Base-by-base conservation (phyloP, 140 eudicot species). In the Ambrosia hybrid region DNA sequence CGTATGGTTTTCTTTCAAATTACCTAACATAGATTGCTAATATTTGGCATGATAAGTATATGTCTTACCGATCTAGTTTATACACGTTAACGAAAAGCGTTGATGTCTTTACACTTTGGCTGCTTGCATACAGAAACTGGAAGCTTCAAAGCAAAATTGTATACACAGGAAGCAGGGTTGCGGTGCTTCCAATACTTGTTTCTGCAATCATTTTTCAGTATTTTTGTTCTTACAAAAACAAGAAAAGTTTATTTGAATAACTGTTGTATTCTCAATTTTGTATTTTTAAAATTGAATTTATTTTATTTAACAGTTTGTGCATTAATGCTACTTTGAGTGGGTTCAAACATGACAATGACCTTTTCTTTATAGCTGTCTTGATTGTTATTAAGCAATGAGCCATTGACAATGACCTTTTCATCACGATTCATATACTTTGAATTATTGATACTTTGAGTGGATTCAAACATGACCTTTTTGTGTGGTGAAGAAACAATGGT, bases 151-250 rank as follows among this genome's bases (percentile, higher is more conserved):
- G 43, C 74, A 13, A 30, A 78, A 37, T 0, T 56, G 46, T 51
- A 73, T 78, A 73, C 79, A 73, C 53, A 67, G 55, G 79, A 79
- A 79, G 53, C 60, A 17, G 48, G 60, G 37, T 66, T 68, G 58
- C 46, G 67, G 57, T 58, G 66, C 48, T 79, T 49, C 57, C 52
- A 67, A 58, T 79, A 66, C 66, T 79, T 79, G 41, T 73, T 73
- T 73, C 66, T 79, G 75, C 53, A 79, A 79, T 67, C 75, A 73
- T 73, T 78, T 58, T 59, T 21, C 58, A 67, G 73, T 72, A 79
- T 58, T 67, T 79, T 79, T 79, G 56, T 37, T 57, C 45, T 36
- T 59, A 66, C 16, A 72, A 11, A 58, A 79, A 57, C 70, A 79
- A 60, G 36, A 48, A 66, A 5, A 57, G 49, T 67, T 41, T 73